These are phyloP conservation scores for Termitomyces bulborhizus DNA, from an alignment of 768 basidiomycete genomes.

Conservation along the genomic window DNA sequence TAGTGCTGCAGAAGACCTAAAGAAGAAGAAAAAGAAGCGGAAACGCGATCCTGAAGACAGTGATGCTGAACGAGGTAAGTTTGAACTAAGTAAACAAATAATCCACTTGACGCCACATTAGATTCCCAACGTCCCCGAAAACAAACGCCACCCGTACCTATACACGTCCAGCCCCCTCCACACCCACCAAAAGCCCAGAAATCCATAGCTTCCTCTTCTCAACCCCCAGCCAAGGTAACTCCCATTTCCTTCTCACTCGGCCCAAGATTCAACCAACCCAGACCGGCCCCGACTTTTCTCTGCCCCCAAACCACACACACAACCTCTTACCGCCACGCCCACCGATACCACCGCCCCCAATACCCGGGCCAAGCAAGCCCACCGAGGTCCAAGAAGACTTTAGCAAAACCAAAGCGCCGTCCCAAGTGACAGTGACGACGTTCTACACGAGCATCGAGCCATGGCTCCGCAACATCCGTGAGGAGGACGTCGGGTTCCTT, in stretches of 20 bases:
- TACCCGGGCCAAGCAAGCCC: slow-evolving; percentile 79
- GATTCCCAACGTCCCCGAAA: slow-evolving; percentile 52
- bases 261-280: slow-evolving; percentile 13
- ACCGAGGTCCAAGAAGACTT: slow-evolving; percentile 86
- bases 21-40: slow-evolving; percentile 84
- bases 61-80: slow-evolving; percentile 55
- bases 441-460: slow-evolving; percentile 89
- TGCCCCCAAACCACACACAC: slow-evolving; percentile 41
- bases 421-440: slow-evolving; percentile 63
- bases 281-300: slow-evolving; percentile 53
- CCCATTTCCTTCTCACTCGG: background rate
- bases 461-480: slow-evolving; percentile 82
- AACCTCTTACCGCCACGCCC: slow-evolving; percentile 57
- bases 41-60: slow-evolving; percentile 72
- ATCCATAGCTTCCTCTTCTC: slow-evolving; percentile 34
- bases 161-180: slow-evolving; percentile 30
- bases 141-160: slow-evolving; percentile 43
- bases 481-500: slow-evolving; percentile 94
- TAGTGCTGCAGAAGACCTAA: slow-evolving; percentile 42
- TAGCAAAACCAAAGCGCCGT: slow-evolving; percentile 72
- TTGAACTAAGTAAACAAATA: background rate
- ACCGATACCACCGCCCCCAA: slow-evolving; percentile 53
- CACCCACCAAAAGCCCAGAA: slow-evolving; percentile 52
- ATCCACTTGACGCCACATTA: slow-evolving; percentile 16
- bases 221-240: slow-evolving; percentile 6